Evolutionary conservation across 108 stramenopile species (phyloP).

Genomic region (Cyclostephanos invisitatus): DNA sequence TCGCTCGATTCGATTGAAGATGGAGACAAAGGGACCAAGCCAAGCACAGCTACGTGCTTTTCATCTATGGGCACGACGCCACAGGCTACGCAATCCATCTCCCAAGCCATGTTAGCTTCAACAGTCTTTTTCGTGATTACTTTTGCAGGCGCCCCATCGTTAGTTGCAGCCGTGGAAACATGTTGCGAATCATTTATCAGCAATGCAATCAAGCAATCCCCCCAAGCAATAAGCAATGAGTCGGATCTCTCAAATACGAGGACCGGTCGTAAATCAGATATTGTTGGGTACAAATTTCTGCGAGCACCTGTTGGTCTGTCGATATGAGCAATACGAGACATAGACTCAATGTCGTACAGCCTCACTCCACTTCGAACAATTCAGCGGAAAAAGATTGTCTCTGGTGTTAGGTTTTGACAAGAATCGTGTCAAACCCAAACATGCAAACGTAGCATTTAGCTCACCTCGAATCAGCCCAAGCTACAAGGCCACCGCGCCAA

Average conservation of each 20-base stretch:
- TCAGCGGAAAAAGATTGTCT: background rate
- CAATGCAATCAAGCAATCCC: conserved; percentile 84
- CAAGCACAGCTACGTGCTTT: conserved; percentile 76
- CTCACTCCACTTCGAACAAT: conserved; percentile 55
- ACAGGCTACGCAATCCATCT: conserved; percentile 82
- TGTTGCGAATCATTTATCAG: conserved; percentile 42
- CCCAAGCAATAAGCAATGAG: conserved; percentile 75
- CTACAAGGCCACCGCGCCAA: conserved; percentile 75
- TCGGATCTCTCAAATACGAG: conserved; percentile 65
- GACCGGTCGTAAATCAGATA: conserved; percentile 52
- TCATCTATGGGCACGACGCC: conserved; percentile 73
- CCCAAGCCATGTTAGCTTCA: conserved; percentile 85
- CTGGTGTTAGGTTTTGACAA: background rate
- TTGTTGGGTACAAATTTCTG: conserved; percentile 63
- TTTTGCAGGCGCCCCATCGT: conserved; percentile 20
- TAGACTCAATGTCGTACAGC: conserved; percentile 68
- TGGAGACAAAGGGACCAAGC: conserved; percentile 50
- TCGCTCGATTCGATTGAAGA: conserved; percentile 36
- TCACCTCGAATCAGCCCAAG: conserved; percentile 78
- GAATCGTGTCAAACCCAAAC: background rate
- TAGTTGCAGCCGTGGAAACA: conserved; percentile 6
- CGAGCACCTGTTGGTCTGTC: conserved; percentile 85
- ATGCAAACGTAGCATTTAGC: background rate
- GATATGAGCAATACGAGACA: conserved; percentile 78
- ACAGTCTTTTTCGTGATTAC: conserved; percentile 48